Evolutionary conservation across 192 early-diverging fungal species (phyloP), one percentile per base, ranked within the genome.

Genomic region (Gaertneriomyces sp.): DNA sequence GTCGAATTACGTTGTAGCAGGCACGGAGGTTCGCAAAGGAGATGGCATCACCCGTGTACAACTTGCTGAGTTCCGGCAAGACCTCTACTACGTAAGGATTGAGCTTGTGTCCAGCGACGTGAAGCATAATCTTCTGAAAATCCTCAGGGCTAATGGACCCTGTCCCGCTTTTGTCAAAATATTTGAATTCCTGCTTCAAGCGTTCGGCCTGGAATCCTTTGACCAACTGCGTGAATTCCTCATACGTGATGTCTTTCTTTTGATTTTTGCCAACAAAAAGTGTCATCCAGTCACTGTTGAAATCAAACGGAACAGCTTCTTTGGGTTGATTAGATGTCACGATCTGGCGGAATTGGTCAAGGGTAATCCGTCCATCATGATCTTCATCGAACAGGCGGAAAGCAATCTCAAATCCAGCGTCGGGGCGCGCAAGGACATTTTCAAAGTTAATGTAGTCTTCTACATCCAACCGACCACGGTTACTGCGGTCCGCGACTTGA

Each of bases 351-450:
- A 90, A 86, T 70, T 88, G 85, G 7, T 87, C 82, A 56, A 85
- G 69, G 42, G 86, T 84, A 61, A 88, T 80, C 57, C 78, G 80
- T 46, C 85, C 83, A 10, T 80, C 78, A 38, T 81, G 80, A 47
- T 78, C 61, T 33, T 75, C 70, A 58, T 88, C 88, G 70, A 90
- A 85, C 8, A 88, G 68, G 20, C 82, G 74, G 71, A 87, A 88
- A 11, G 87, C 85, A 50, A 90, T 79, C 70, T 90, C 85, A 58
- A 86, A 90, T 56, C 88, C 88, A 7, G 87, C 87, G 72, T 89
- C 85, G 25, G 88, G 86, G 45, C 81, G 79, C 19, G 77, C 64
- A 20, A 90, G 66, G 12, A 88, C 51, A 63, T 79, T 74, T 58
- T 86, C 76, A 56, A 90, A 89, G 60, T 80, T 72, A 8, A 84